Percentiles rank a stretch among this genome's conserved stretches.
Evolutionary conservation across 495 filamentous ascomycete species (phyloP).

Genomic region (Coniosporium apollinis): DNA sequence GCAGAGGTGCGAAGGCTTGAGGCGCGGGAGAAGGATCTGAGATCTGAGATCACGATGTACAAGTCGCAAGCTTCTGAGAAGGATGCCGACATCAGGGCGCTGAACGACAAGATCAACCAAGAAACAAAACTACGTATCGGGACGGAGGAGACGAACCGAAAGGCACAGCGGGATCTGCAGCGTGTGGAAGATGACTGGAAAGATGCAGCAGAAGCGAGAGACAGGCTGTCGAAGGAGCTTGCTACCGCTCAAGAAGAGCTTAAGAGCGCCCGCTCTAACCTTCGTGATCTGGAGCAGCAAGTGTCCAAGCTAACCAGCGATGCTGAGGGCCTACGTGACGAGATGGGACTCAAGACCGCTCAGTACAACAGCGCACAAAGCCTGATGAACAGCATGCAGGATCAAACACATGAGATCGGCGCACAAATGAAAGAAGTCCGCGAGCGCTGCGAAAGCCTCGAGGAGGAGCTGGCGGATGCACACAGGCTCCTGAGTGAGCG

Average conservation of each 20-base stretch:
- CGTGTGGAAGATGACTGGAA: constrained; percentile 61
- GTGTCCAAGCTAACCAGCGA: constrained; percentile 46
- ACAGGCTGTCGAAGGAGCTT: constrained; percentile 51
- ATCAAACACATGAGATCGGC: constrained; percentile 74
- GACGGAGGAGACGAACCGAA: constrained; percentile 58
- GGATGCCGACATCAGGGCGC: constrained; percentile 55
- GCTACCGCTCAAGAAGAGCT: constrained; percentile 53
- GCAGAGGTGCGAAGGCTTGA: constrained; percentile 59
- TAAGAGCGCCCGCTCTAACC: constrained; percentile 38
- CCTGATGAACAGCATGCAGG: constrained; percentile 77
- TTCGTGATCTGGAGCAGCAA: constrained; percentile 58
- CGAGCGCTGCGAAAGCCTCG: constrained; percentile 66
- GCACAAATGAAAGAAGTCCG: constrained; percentile 86
- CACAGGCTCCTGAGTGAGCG: constrained; percentile 79
- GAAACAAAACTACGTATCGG: constrained; percentile 54
- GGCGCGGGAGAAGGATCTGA: constrained; percentile 62
- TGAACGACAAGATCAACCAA: constrained; percentile 59
- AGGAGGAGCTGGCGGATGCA: constrained; percentile 81
- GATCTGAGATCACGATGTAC: constrained; percentile 48
- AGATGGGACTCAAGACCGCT: constrained; percentile 66
- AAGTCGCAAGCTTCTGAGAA: constrained; percentile 53
- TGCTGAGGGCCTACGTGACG: constrained; percentile 51
- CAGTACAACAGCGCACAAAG: constrained; percentile 75
- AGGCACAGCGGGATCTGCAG: constrained; percentile 56
- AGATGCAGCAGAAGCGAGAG: constrained; percentile 51